Percentiles rank a stretch among this genome's conserved stretches.
Evolutionary conservation across 2,329 filamentous ascomycete species (phyloP).

Genomic region (Lecanosticta acicola): DNA sequence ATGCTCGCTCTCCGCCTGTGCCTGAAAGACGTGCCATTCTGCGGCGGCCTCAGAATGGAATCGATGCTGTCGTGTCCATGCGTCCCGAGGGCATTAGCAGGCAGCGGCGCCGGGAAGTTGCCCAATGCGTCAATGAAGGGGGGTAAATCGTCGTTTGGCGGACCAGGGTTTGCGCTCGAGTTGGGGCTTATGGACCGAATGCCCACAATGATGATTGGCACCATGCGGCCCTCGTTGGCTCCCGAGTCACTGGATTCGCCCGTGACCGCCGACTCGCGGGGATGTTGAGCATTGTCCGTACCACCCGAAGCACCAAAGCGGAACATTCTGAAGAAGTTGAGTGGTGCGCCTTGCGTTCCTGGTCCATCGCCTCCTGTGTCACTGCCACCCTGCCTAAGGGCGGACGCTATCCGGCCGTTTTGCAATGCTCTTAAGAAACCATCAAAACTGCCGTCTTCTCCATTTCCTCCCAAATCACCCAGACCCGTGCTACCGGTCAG

Average conservation of each 20-base stretch:
- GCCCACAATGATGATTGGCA: slow-evolving; percentile 64
- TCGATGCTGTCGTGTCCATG: slow-evolving; percentile 44
- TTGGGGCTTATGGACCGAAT: slow-evolving; percentile 59
- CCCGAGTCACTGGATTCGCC: slow-evolving; percentile 25
- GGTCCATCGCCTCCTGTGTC: slow-evolving; percentile 35
- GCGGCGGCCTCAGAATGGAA: slow-evolving; percentile 48
- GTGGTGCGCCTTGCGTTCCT: slow-evolving; percentile 44
- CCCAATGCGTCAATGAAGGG: slow-evolving; percentile 49
- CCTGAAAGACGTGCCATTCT: slow-evolving; percentile 51
- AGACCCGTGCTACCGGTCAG: slow-evolving; percentile 39
- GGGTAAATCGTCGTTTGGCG: slow-evolving; percentile 43
- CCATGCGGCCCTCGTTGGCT: slow-evolving; percentile 53
- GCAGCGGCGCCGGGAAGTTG: slow-evolving; percentile 40
- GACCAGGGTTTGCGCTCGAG: slow-evolving; percentile 35
- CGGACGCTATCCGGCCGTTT: slow-evolving; percentile 54
- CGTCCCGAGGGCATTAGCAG: slow-evolving; percentile 28
- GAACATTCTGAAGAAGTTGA: slow-evolving; percentile 66
- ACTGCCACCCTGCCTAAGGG: slow-evolving; percentile 43
- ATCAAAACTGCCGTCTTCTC: slow-evolving; percentile 57
- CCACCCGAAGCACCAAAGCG: slow-evolving; percentile 54
- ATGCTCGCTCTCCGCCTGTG: slow-evolving; percentile 51
- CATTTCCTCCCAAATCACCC: slow-evolving; percentile 37
- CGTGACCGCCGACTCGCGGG: slow-evolving; percentile 18
- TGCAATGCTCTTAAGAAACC: slow-evolving; percentile 59
- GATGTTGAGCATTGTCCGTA: slow-evolving; percentile 21